Evolutionary conservation across 75 land plant species (phyloP), one percentile per base, ranked within the genome.

Genomic region (Picea glauca): DNA sequence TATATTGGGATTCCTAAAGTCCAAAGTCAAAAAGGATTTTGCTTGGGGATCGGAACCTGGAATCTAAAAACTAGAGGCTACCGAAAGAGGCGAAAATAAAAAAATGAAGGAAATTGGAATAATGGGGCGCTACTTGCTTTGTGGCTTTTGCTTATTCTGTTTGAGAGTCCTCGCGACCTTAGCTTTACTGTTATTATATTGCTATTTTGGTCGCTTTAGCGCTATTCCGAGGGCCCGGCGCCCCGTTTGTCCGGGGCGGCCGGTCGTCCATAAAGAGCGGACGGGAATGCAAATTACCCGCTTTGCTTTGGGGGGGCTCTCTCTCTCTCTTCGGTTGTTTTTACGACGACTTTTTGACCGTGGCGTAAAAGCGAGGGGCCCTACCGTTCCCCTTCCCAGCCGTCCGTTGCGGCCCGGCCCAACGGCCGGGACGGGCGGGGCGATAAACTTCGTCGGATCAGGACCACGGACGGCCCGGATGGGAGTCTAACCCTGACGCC

Each of bases 251-350:
- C 38, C 73, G 73, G 73, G 50, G 8, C 50, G 54, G 50, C 73
- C 15, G 43, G 73, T 40, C 73, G 73, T 40, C 73, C 73, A 68
- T 68, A 35, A 38, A 68, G 73, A 68, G 73, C 7, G 73, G 50
- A 40, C 73, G 50, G 73, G 18, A 68, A 40, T 68, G 73, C 38
- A 40, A 38, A 31, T 66, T 68, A 43, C 54, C n/a, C n/a, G n/a
- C n/a, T n/a, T n/a, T n/a, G n/a, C n/a, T 17, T 20, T 67, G 18
- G 17, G 8, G 18, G 1, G 0, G 35, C 33, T 68, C 72, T 6
- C 50, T 18, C 46, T 3, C 17, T 38, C 40, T 18, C 20, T n/a
- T n/a, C n/a, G n/a, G 21, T 68, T 40, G 38, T 4, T 40, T 68
- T 68, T 40, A 40, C 73, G 43, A 68, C 50, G 73, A 43, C 6